Evolutionary conservation across 768 basidiomycete genomes (phyloP).

Genomic region (Tricholoma terreum): DNA sequence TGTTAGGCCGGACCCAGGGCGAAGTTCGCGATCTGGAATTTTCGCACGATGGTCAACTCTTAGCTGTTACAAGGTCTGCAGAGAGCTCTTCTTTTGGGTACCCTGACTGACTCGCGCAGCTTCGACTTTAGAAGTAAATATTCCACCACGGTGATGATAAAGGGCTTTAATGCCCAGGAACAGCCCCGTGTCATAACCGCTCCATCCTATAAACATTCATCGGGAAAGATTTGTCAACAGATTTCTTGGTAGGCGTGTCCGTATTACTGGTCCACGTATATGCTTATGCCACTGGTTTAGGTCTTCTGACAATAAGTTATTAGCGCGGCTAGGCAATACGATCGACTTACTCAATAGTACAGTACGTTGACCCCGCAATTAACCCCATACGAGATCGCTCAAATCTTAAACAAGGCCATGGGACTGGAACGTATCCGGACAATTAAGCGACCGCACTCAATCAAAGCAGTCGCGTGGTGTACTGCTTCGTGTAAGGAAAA

Average conservation of each 20-base stretch:
- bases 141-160: conserved; percentile 6
- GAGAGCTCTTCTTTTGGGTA: neutral
- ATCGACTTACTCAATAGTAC: conserved; percentile 8
- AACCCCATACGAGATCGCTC: neutral
- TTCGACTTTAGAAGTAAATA: neutral
- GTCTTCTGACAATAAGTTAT: conserved; percentile 6
- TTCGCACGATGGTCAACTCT: conserved; percentile 8
- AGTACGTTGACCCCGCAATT: neutral
- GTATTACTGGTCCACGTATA: neutral
- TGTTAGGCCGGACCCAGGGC: neutral
- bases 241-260: neutral
- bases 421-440: neutral
- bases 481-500: neutral
- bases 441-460: conserved; percentile 7
- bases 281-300: neutral
- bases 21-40: conserved; percentile 14
- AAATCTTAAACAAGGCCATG: neutral
- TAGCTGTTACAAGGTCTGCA: conserved; percentile 11
- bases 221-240: neutral
- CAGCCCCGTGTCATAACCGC: neutral
- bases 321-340: conserved; percentile 8
- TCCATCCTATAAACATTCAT: neutral
- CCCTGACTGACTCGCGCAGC: neutral
- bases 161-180: neutral
- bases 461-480: conserved; percentile 10